Conservation (phyloP, 75 land plant species). For the Pinus albicaulis region DNA sequence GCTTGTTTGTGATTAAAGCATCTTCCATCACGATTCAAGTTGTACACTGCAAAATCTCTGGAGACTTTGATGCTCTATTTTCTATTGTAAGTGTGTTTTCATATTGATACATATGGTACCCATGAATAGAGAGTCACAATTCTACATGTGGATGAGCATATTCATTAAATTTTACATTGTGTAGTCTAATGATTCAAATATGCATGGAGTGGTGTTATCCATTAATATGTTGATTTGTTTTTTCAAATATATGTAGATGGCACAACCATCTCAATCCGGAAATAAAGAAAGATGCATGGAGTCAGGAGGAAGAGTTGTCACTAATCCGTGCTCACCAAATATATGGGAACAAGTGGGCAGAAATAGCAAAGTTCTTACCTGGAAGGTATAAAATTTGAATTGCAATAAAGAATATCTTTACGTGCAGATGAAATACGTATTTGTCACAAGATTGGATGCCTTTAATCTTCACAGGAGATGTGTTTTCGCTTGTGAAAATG, state of each 20-base stretch:
- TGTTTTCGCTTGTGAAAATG: too few relatives aligned
- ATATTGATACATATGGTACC: neutral
- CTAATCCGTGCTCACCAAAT: slow-evolving; percentile 46
- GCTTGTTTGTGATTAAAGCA: neutral
- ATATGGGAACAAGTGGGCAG: slow-evolving; percentile 80
- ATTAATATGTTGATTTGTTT: neutral
- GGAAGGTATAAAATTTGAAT: slow-evolving; percentile 47
- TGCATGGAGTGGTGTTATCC: neutral
- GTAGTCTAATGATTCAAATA: neutral
- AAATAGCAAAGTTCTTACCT: slow-evolving; percentile 59
- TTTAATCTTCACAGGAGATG: too few relatives aligned
- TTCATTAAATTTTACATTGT: neutral
- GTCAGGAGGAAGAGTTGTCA: slow-evolving; percentile 56
- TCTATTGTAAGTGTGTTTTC: neutral
- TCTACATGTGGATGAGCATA: neutral
- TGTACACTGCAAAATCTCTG: neutral
- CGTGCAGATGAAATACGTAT: too few relatives aligned
- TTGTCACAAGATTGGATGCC: too few relatives aligned
- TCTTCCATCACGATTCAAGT: neutral
- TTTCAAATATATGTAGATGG: slow-evolving; percentile 43
- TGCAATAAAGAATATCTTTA: too few relatives aligned
- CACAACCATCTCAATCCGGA: slow-evolving; percentile 69
- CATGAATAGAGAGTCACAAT: neutral
- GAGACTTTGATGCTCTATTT: neutral
- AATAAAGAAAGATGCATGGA: slow-evolving; percentile 71